A percentile compares a stretch with the other conserved stretches of the same genome.
Evolutionary conservation across 1,284 basidiomycete species (phyloP).

Genomic region (Prillingera fragicola): DNA sequence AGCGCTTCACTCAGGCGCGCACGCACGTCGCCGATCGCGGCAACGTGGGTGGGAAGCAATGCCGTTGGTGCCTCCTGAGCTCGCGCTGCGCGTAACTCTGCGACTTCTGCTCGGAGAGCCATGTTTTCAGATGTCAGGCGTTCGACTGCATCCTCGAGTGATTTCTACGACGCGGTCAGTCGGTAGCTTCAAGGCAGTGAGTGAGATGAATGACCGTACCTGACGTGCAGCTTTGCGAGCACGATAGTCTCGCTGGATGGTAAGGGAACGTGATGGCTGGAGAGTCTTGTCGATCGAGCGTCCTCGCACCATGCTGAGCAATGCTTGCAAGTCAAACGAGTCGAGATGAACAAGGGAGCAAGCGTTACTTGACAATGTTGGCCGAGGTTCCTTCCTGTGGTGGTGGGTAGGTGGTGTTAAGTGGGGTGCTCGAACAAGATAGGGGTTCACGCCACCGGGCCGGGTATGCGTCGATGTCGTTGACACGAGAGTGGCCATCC

Average conservation of each 20-base stretch:
- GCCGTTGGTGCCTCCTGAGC: background rate
- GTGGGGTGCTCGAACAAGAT: no score
- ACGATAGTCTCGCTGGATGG: conserved; percentile 20
- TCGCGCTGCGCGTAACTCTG: background rate
- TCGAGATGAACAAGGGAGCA: no score
- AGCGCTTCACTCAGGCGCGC: background rate
- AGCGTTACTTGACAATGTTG: no score
- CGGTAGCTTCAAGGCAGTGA: background rate
- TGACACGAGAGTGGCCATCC: no score
- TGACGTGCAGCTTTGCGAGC: conserved; percentile 16
- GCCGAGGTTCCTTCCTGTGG: no score
- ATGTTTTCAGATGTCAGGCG: conserved; percentile 2
- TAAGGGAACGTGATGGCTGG: conserved; percentile 13
- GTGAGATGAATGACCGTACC: background rate
- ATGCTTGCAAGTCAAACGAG: no score
- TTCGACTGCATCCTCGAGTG: background rate
- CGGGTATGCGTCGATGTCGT: no score
- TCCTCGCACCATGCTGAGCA: conserved; percentile 61
- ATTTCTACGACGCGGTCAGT: background rate
- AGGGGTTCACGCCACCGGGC: no score
- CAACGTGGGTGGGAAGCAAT: background rate
- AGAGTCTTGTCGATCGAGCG: conserved; percentile 39
- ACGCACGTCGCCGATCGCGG: background rate
- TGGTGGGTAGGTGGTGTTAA: no score
- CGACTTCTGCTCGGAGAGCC: conserved; percentile 3